These are phyloP conservation scores for Saprolegnia diclina DNA, from an alignment of 352 stramenopile genomes.

Conservation along the genomic window DNA sequence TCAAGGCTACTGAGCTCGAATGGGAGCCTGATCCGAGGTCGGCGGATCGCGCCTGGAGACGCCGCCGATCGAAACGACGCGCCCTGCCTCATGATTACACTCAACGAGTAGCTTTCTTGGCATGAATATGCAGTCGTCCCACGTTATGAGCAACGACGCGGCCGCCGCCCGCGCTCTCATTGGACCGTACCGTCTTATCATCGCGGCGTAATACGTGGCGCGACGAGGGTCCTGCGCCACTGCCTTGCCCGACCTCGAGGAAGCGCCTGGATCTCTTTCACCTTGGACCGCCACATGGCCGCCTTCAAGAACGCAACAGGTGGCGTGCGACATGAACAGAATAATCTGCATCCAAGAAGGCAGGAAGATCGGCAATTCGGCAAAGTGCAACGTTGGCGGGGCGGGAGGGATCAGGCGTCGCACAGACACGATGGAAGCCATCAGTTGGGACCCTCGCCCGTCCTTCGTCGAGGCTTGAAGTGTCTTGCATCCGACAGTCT, in stretches of 20 bases:
- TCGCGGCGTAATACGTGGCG: no score
- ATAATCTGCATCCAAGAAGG: background rate
- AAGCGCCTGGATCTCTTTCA: background rate
- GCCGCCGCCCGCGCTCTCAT: no score
- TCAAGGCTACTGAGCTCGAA: background rate
- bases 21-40: background rate
- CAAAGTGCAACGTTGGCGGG: no score
- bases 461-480: no score
- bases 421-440: background rate
- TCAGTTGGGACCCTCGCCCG: no score
- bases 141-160: background rate
- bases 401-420: background rate
- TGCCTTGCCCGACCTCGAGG: no score
- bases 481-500: no score
- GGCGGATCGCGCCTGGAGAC: no score
- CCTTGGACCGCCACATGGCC: background rate
- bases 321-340: background rate
- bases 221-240: no score
- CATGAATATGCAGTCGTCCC: background rate
- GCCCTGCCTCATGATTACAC: background rate
- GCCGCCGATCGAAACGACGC: no score
- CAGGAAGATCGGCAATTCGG: background rate
- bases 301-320: background rate
- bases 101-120: background rate
- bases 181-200: no score